Base-by-base conservation (phyloP, 129 eudicot genomes). In the Calendula officinalis region DNA sequence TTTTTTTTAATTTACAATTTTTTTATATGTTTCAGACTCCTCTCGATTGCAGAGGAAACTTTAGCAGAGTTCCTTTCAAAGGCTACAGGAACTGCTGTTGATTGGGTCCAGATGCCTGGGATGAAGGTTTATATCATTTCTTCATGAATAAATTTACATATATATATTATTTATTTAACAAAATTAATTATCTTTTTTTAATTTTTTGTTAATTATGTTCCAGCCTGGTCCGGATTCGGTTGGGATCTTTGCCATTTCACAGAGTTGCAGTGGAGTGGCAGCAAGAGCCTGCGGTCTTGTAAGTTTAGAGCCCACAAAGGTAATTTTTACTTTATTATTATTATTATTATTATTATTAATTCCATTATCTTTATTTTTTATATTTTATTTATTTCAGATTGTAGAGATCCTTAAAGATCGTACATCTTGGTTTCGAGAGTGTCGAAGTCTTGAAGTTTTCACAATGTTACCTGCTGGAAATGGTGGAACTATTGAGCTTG, bases 91-190 rank as follows among this genome's bases (percentile, higher is more conserved):
- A 91, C 96, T 74, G 96, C 98, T 82, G 94, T 91, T 51, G 94
- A 91, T 87, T 91, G 98, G 98, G 96, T 91, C 84, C 96, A 84
- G 84, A 91, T 91, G 98, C 98, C 98, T 82, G 98, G 98, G 94
- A 91, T 91, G 98, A 91, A 91, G 98, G 98, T 91, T 64, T 36
- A 37, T 46, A 7, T 55, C 44, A 4, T 33, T 12, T 14, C 13
- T 67, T 15, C 7, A 4, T n/a, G 4, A 15, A 35, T 5, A 48
- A 38, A 35, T 37, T 15, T n/a, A 13, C 35, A 11, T 37, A 13
- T 4, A 8, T 17, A 49, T 47, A 39, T 32, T 39, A 34, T 17
- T 55, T 38, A 44, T 54, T n/a, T n/a, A n/a, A n/a, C n/a, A n/a
- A 10, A 7, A 40, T 56, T 11, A 9, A 46, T 59, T 8, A 49